Percentiles rank a stretch among this genome's conserved stretches.
Conservation (phyloP, 148 eudicot species). For the Rhododendron molle region DNA sequence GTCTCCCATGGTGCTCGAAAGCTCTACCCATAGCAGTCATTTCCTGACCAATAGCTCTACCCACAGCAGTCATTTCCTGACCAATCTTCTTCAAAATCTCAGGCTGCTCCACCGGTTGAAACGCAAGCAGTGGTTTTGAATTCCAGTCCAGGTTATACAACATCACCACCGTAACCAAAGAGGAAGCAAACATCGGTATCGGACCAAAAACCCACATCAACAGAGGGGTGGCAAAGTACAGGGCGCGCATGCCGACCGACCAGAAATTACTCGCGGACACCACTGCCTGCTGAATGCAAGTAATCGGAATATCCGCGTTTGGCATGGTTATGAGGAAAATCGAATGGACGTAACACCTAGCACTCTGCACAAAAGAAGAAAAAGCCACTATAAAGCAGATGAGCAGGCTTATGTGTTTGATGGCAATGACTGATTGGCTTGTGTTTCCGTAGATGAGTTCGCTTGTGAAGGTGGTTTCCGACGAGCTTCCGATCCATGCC, state of each 20-base stretch:
- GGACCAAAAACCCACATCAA: constrained; percentile 83
- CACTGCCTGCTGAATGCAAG: constrained; percentile 34
- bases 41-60: constrained; percentile 9
- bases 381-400: constrained; percentile 57
- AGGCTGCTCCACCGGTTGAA: background rate
- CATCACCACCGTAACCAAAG: constrained; percentile 34
- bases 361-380: constrained; percentile 45
- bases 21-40: background rate
- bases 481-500: constrained; percentile 51
- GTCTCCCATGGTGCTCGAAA: constrained; percentile 14
- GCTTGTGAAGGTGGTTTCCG: constrained; percentile 26
- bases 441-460: constrained; percentile 51
- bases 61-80: background rate
- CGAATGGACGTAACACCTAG: constrained; percentile 46
- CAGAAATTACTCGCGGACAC: constrained; percentile 34
- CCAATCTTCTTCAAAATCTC: constrained; percentile 10
- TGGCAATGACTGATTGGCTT: constrained; percentile 40
- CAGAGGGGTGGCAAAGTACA: constrained; percentile 49
- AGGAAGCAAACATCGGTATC: constrained; percentile 64
- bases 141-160: constrained; percentile 50
- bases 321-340: constrained; percentile 69
- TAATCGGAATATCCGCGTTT: constrained; percentile 31
- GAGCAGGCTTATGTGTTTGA: constrained; percentile 48
- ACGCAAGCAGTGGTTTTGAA: constrained; percentile 42
- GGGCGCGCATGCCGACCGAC: constrained; percentile 41